Evolutionary conservation across 2,329 filamentous ascomycete species (phyloP).

Genomic region (Sporothrix curviconia): DNA sequence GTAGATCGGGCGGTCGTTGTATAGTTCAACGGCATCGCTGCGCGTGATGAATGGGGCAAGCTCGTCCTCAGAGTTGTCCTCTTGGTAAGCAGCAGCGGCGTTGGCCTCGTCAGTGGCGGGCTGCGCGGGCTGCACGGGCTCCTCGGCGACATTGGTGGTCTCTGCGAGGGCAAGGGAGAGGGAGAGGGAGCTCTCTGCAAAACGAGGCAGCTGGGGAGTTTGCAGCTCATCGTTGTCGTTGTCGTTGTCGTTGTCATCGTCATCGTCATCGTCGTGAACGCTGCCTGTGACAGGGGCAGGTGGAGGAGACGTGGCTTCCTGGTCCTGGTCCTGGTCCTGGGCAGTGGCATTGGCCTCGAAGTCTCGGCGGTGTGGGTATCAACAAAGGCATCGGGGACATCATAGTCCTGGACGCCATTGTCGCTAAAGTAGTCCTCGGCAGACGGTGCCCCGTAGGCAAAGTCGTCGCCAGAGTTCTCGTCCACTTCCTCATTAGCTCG

Average conservation of each 20-base stretch:
- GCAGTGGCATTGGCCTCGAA: too few relatives aligned
- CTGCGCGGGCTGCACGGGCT: not conserved
- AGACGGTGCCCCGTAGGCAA: not conserved
- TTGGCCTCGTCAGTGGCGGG: too few relatives aligned
- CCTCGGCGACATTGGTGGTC: not conserved
- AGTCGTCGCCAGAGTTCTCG: not conserved
- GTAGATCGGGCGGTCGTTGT: not conserved
- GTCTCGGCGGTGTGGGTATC: not conserved
- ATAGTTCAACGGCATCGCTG: not conserved
- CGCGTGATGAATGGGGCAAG: not conserved
- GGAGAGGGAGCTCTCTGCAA: too few relatives aligned
- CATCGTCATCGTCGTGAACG: not conserved
- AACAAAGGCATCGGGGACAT: not conserved
- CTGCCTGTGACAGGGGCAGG: not conserved
- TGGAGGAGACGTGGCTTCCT: too few relatives aligned
- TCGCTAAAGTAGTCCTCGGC: conserved; percentile 5
- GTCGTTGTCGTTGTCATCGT: too few relatives aligned
- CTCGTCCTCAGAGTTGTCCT: conserved; percentile 1
- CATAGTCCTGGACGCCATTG: not conserved
- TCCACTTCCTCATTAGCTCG: not conserved
- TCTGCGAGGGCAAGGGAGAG: not conserved
- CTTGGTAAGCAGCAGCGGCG: not conserved
- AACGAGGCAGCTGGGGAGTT: not conserved
- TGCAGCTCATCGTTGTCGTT: not conserved
- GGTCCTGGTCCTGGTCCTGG: too few relatives aligned